Conservation (phyloP, 371 early-diverging fungal species). For the Paraphysoderma sedebokerense region DNA sequence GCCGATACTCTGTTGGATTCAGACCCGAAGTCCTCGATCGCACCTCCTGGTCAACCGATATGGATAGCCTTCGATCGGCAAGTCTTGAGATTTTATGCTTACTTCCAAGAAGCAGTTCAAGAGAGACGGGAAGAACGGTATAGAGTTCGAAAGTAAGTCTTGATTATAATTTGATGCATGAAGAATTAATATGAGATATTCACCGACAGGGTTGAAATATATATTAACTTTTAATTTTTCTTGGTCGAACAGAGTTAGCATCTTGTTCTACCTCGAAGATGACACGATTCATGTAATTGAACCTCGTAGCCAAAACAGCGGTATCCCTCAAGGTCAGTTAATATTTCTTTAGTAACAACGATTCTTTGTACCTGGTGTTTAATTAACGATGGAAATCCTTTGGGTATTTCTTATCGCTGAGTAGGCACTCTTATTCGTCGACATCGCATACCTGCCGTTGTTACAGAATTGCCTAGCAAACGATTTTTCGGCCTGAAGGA, state of each 20-base stretch:
- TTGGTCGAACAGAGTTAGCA: slow-evolving; percentile 29
- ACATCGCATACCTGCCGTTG: slow-evolving; percentile 22
- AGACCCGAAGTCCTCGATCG: slow-evolving; percentile 9
- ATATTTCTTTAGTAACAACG: not conserved
- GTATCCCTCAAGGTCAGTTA: slow-evolving; percentile 34
- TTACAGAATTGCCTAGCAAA: slow-evolving; percentile 7
- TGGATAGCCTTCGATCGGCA: slow-evolving; percentile 42
- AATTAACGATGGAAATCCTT: no score
- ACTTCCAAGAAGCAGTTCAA: slow-evolving; percentile 33
- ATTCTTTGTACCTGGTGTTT: not conserved
- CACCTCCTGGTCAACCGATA: slow-evolving; percentile 13
- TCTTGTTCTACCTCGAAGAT: slow-evolving; percentile 38
- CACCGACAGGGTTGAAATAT: no score
- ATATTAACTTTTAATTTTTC: no score
- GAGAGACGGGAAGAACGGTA: slow-evolving; percentile 33
- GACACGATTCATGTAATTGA: slow-evolving; percentile 37
- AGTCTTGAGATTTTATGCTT: slow-evolving; percentile 35
- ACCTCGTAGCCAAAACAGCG: slow-evolving; percentile 26
- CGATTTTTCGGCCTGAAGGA: slow-evolving; percentile 28
- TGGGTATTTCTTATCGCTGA: slow-evolving; percentile 8
- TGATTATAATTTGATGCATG: not conserved
- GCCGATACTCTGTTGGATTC: no score
- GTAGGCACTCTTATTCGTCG: slow-evolving; percentile 25
- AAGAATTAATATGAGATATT: not conserved
- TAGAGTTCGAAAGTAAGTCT: slow-evolving; percentile 25